These are phyloP conservation scores for Zymoseptoria crescenta DNA, from an alignment of 2,329 filamentous ascomycete species.

Conservation along the genomic window DNA sequence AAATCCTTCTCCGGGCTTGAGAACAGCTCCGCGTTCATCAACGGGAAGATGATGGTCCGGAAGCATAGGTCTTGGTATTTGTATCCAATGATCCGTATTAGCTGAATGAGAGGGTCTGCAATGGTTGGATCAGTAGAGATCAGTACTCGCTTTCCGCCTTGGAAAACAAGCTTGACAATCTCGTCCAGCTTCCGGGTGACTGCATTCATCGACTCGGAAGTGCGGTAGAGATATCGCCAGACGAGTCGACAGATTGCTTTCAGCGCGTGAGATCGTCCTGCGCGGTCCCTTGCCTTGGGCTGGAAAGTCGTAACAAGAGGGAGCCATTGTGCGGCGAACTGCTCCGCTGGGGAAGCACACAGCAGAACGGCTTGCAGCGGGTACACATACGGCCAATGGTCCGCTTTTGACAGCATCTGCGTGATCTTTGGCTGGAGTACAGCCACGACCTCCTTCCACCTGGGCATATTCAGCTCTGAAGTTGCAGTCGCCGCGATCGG, in stretches of 20 bases:
- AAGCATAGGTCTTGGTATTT: slow-evolving; percentile 93
- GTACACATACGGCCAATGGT: slow-evolving; percentile 85
- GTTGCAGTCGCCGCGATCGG: slow-evolving; percentile 77
- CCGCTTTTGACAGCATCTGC: slow-evolving; percentile 82
- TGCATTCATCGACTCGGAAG: slow-evolving; percentile 58
- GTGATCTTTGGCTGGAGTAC: slow-evolving; percentile 69
- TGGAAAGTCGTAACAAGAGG: slow-evolving; percentile 71
- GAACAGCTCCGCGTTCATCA: slow-evolving; percentile 90
- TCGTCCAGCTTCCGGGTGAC: slow-evolving; percentile 80
- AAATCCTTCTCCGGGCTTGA: slow-evolving; percentile 55
- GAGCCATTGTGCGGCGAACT: slow-evolving; percentile 79
- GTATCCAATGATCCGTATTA: slow-evolving; percentile 90
- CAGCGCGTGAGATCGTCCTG: slow-evolving; percentile 68
- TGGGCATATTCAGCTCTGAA: slow-evolving; percentile 68
- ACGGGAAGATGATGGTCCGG: slow-evolving; percentile 81
- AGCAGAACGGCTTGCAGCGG: slow-evolving; percentile 79
- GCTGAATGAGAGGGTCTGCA: slow-evolving; percentile 82
- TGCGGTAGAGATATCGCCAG: slow-evolving; percentile 88
- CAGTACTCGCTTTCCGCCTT: slow-evolving; percentile 69
- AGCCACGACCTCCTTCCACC: slow-evolving; percentile 80
- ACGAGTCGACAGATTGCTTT: slow-evolving; percentile 83
- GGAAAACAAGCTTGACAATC: slow-evolving; percentile 74
- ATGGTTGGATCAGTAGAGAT: slow-evolving; percentile 76
- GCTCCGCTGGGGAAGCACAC: slow-evolving; percentile 78
- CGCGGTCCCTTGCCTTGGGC: slow-evolving; percentile 74